Evolutionary conservation across 2,329 filamentous ascomycete species (phyloP).

Genomic region (Tolypocladium ovalisporum): DNA sequence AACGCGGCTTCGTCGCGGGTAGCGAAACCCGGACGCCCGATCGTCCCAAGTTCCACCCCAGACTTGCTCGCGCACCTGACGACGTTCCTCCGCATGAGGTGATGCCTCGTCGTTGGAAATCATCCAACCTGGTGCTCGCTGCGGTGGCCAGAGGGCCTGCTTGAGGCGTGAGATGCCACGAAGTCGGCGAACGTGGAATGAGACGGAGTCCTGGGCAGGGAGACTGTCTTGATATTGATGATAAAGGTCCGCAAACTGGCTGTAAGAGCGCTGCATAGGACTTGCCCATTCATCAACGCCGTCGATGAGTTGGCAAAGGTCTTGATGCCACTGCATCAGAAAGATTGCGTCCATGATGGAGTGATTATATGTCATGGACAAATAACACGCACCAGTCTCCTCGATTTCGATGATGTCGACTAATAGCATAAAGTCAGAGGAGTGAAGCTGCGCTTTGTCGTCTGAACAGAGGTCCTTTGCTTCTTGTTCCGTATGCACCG

Average conservation of each 20-base stretch:
- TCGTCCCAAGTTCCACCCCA: constrained; percentile 20
- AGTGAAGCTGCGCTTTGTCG: constrained; percentile 6
- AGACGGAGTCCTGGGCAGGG: constrained; percentile 15
- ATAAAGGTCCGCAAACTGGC: constrained; percentile 20
- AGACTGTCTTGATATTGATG: constrained; percentile 16
- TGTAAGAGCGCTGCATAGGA: constrained; percentile 15
- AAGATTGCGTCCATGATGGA: constrained; percentile 23
- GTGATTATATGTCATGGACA: constrained; percentile 22
- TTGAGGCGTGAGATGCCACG: constrained; percentile 22
- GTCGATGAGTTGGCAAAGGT: constrained; percentile 19
- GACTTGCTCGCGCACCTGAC: constrained; percentile 9
- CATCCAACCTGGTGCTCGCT: constrained; percentile 21
- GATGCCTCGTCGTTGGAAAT: constrained; percentile 17
- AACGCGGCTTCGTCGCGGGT: constrained; percentile 19
- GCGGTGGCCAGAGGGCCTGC: constrained; percentile 20
- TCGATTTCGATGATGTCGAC: constrained; percentile 12
- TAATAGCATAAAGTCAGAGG: constrained; percentile 19
- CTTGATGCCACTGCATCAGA: constrained; percentile 19
- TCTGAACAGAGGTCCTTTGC: constrained; percentile 10
- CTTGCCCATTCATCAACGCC: constrained; percentile 5
- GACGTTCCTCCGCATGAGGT: constrained; percentile 8
- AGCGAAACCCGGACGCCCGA: constrained; percentile 12
- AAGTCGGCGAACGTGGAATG: constrained; percentile 18
- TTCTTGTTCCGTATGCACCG: constrained; percentile 11
- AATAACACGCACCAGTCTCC: constrained; percentile 7